Evolutionary conservation across 2,329 filamentous ascomycete species (phyloP).

Genomic region (Colletotrichum aenigma): DNA sequence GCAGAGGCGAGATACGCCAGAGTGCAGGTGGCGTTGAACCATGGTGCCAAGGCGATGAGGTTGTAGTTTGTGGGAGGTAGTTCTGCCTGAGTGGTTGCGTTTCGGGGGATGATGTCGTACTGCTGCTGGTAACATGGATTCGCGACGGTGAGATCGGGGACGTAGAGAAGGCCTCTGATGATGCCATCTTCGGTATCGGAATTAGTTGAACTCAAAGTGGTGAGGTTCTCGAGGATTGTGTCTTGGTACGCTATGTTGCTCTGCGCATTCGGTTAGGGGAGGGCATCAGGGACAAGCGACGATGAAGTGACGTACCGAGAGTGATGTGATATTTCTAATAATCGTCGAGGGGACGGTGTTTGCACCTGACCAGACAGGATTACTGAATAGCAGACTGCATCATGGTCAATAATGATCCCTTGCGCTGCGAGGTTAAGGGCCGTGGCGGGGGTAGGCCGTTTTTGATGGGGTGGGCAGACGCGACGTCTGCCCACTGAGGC

Average conservation of each 20-base stretch:
- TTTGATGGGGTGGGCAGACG: background rate
- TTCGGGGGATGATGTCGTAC: slow-evolving; percentile 70
- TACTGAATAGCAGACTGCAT: slow-evolving; percentile 62
- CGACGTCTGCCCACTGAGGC: slow-evolving; percentile 1
- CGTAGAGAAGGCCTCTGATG: slow-evolving; percentile 82
- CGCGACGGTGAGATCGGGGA: slow-evolving; percentile 68
- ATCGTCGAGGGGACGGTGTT: slow-evolving; percentile 57
- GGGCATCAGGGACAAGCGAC: background rate
- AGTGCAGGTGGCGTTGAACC: slow-evolving; percentile 78
- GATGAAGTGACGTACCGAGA: slow-evolving; percentile 49
- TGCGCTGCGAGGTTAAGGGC: background rate
- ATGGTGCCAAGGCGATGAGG: slow-evolving; percentile 83
- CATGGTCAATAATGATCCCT: background rate
- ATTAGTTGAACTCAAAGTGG: slow-evolving; percentile 75
- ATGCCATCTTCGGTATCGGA: slow-evolving; percentile 61
- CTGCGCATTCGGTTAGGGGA: slow-evolving; percentile 21
- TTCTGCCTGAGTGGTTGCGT: slow-evolving; percentile 75
- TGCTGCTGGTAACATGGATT: slow-evolving; percentile 69
- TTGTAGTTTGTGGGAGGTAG: slow-evolving; percentile 73
- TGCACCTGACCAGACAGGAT: slow-evolving; percentile 58
- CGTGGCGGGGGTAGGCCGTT: background rate
- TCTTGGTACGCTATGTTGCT: slow-evolving; percentile 56
- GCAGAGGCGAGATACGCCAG: slow-evolving; percentile 70
- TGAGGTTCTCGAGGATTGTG: slow-evolving; percentile 63
- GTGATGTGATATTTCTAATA: slow-evolving; percentile 60